These are phyloP conservation scores for Rhodotorula sp. DNA, from an alignment of 1,284 basidiomycete genomes.

Conservation along the genomic window DNA sequence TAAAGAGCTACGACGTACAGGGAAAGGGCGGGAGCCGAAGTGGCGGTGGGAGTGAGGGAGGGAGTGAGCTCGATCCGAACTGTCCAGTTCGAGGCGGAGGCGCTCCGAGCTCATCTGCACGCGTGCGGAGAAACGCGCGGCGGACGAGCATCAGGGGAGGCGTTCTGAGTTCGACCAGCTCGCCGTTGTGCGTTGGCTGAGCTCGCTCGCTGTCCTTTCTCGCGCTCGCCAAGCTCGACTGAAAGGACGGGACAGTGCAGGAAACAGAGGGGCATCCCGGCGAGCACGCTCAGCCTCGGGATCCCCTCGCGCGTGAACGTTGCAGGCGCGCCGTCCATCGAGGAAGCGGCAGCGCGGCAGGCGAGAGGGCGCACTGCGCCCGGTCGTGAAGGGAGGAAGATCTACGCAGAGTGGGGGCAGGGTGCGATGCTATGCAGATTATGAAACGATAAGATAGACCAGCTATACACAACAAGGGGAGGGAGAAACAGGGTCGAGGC, in stretches of 20 bases:
- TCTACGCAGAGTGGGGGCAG: conserved; percentile 1
- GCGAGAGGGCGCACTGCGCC: conserved; percentile 1
- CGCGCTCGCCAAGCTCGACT: too few relatives aligned
- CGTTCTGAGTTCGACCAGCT: too few relatives aligned
- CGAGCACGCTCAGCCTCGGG: conserved; percentile 15
- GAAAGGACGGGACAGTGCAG: background rate
- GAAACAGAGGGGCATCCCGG: background rate
- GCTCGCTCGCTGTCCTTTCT: too few relatives aligned
- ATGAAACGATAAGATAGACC: conserved; percentile 3
- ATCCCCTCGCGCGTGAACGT: background rate
- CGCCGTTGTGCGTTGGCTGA: too few relatives aligned
- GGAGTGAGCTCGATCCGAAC: background rate
- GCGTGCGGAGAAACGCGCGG: too few relatives aligned
- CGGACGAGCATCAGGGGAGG: too few relatives aligned
- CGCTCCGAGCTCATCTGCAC: too few relatives aligned
- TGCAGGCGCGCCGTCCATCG: background rate
- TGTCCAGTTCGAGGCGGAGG: background rate
- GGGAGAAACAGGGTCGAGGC: background rate
- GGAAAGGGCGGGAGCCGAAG: background rate
- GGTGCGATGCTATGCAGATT: background rate
- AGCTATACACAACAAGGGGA: conserved; percentile 20
- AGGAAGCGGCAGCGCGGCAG: background rate
- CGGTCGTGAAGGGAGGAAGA: background rate
- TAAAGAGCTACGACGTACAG: too few relatives aligned
- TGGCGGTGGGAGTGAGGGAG: background rate